Percentiles rank a stretch among this genome's conserved stretches.
phyloP scores from a whole-genome alignment of 805 yeast genomes.

The Candida nanaspora region DNA sequence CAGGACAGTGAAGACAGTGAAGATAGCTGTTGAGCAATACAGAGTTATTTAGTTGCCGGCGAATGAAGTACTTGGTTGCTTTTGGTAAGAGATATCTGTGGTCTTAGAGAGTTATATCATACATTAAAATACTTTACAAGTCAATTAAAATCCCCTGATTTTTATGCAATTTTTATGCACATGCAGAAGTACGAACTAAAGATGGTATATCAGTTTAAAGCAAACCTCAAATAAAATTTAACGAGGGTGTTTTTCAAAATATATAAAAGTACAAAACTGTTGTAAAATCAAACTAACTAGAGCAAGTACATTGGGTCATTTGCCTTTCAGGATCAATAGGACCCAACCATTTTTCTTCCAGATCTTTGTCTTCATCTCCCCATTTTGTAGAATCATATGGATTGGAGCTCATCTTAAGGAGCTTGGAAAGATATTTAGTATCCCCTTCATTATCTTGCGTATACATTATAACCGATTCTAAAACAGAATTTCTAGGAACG shows the following conservation, averaged over 20 bases:
- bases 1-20: no score
- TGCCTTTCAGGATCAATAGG: constrained; percentile 44
- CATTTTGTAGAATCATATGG: constrained; percentile 69
- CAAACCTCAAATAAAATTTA: no score
- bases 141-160: no score
- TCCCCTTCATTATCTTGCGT: constrained; percentile 50
- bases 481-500: constrained; percentile 77
- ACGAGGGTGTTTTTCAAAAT: neutral
- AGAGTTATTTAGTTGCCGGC: no score
- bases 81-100: no score
- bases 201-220: no score
- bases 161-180: no score
- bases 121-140: no score
- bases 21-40: no score
- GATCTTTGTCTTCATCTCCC: constrained; percentile 56
- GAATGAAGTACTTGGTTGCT: no score
- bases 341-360: constrained; percentile 50
- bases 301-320: constrained; percentile 74
- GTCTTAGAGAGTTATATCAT: no score
- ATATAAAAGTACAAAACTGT: neutral
- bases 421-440: constrained; percentile 44
- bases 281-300: constrained; percentile 23
- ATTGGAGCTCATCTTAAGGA: constrained; percentile 62
- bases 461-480: constrained; percentile 69
- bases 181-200: no score